These are phyloP conservation scores for Verticillium isaacii DNA, from an alignment of 2,329 filamentous ascomycete species.

Conservation along the genomic window DNA sequence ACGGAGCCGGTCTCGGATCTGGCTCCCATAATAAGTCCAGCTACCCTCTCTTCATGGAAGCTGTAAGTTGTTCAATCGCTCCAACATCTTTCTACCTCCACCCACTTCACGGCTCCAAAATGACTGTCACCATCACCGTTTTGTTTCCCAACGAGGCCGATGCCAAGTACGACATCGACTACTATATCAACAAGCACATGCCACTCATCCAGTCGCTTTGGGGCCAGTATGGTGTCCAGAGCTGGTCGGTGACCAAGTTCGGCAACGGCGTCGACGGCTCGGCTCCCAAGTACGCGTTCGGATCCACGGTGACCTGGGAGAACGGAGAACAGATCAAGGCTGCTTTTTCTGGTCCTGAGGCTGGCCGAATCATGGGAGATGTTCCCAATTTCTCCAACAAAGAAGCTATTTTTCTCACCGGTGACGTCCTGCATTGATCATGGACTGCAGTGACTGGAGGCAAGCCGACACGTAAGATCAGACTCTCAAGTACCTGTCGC, in stretches of 20 bases:
- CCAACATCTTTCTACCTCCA: too few relatives aligned
- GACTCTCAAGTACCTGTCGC: too few relatives aligned
- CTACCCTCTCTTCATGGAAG: too few relatives aligned
- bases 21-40: too few relatives aligned
- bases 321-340: slow-evolving; percentile 5
- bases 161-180: slow-evolving; percentile 12
- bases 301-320: slow-evolving; percentile 3
- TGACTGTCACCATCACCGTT: slow-evolving; percentile 8
- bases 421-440: slow-evolving; percentile 13
- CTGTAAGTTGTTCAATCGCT: too few relatives aligned
- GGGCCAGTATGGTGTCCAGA: slow-evolving; percentile 3
- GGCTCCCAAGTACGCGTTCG: slow-evolving; percentile 7
- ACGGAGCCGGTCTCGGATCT: not conserved
- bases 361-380: slow-evolving; percentile 5
- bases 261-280: slow-evolving; percentile 3
- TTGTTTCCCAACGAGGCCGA: slow-evolving; percentile 17
- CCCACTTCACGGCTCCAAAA: not conserved
- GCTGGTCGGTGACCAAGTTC: slow-evolving; percentile 9
- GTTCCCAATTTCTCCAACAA: slow-evolving; percentile 23
- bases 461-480: not conserved
- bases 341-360: slow-evolving; percentile 4
- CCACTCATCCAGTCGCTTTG: slow-evolving; percentile 5
- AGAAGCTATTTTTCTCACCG: slow-evolving; percentile 26
- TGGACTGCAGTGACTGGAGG: not conserved
- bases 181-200: slow-evolving; percentile 11